phyloP scores from a whole-genome alignment of 2,329 filamentous ascomycete species.

The Dendryphion nanum region DNA sequence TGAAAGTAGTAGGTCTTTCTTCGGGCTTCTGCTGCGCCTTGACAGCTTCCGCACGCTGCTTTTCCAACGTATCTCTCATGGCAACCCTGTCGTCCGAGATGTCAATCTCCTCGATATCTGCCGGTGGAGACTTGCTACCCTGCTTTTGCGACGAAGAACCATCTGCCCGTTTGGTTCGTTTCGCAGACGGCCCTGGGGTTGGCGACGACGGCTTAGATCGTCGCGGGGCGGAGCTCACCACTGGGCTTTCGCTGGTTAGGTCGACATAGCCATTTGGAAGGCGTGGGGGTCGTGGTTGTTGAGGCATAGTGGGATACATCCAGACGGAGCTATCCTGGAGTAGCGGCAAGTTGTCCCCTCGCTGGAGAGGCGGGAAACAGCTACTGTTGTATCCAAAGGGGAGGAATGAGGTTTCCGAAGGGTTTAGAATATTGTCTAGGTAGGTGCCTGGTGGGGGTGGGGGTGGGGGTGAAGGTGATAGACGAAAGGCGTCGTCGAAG shows the following conservation, averaged over 20 bases:
- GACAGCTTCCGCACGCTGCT: conserved; percentile 53
- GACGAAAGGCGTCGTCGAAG: conserved; percentile 15
- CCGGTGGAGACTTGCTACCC: conserved; percentile 5
- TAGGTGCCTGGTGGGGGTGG: conserved; percentile 16
- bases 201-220: too few relatives aligned
- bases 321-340: conserved; percentile 1
- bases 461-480: conserved; percentile 12
- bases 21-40: conserved; percentile 43
- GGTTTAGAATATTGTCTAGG: conserved; percentile 32
- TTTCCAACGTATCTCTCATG: conserved; percentile 49
- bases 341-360: not conserved
- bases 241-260: conserved; percentile 24
- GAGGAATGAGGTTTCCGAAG: conserved; percentile 5
- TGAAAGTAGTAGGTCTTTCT: conserved; percentile 43
- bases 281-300: conserved; percentile 9
- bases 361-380: conserved; percentile 5
- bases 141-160: conserved; percentile 5
- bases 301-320: conserved; percentile 5
- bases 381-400: conserved; percentile 5
- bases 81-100: conserved; percentile 43
- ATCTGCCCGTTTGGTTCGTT: conserved; percentile 27
- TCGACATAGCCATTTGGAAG: conserved; percentile 39
- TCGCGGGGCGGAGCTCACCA: too few relatives aligned
- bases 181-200: conserved; percentile 33
- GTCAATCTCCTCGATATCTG: conserved; percentile 50